These are phyloP conservation scores for Volvox reticuliferus DNA, from an alignment of 139 green algal species.

Conservation along the genomic window DNA sequence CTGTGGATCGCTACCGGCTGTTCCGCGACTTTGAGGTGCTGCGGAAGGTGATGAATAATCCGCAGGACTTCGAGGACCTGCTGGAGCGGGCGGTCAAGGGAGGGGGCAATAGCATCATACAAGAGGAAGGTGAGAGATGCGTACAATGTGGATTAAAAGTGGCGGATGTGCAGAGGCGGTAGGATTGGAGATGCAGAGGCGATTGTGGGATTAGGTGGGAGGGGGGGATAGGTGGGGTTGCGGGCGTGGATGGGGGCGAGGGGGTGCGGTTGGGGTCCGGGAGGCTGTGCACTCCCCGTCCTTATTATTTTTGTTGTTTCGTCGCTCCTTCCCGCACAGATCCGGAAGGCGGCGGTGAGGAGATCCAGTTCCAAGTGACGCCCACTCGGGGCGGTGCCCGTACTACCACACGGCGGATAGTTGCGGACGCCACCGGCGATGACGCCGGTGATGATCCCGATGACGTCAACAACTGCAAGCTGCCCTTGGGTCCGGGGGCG, in stretches of 20 bases:
- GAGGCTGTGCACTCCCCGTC: not conserved
- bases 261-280: not conserved
- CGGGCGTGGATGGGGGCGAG: not conserved
- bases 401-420: not conserved
- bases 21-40: conserved; percentile 43
- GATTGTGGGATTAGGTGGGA: not conserved
- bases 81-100: not conserved
- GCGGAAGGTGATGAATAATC: conserved; percentile 23
- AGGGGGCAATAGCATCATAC: not conserved
- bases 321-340: too few relatives aligned
- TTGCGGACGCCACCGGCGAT: not conserved
- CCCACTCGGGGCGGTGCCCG: not conserved
- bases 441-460: not conserved
- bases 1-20: not conserved
- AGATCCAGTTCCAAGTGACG: not conserved
- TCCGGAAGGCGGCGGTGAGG: not conserved
- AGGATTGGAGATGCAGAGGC: not conserved
- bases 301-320: not conserved
- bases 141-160: not conserved
- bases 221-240: not conserved
- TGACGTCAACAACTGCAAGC: too few relatives aligned
- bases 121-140: not conserved
- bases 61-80: conserved; percentile 2
- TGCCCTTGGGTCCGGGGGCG: too few relatives aligned
- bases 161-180: not conserved